phyloP scores from a whole-genome alignment of 225 moss, liverwort and hornwort species.

The Marchantia polymorpha region DNA sequence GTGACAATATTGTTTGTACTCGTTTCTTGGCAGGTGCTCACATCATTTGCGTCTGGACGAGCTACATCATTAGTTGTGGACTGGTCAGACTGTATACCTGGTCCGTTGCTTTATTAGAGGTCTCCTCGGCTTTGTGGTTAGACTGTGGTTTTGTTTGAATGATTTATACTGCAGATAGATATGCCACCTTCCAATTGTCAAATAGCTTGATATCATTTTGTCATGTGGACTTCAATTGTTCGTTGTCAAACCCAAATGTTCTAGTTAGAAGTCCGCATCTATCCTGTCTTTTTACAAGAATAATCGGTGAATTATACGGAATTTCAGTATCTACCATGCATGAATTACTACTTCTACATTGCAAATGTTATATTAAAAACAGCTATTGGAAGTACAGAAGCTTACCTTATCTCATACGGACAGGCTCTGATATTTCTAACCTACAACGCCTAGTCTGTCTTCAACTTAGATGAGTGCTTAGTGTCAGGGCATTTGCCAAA shows the following conservation, averaged over 20 bases:
- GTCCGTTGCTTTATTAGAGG: slow-evolving; percentile 34
- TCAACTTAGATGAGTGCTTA: too few species aligned
- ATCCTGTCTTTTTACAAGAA: too few species aligned
- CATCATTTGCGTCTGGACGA: slow-evolving; percentile 91
- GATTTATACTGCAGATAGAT: background rate
- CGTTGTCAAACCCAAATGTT: background rate
- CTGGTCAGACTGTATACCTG: slow-evolving; percentile 59
- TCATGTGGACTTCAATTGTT: background rate
- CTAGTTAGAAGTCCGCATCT: background rate
- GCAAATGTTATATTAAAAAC: too few species aligned
- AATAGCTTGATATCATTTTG: background rate
- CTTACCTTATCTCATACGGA: too few species aligned
- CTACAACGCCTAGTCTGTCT: too few species aligned
- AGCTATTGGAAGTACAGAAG: too few species aligned
- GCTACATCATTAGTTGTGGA: slow-evolving; percentile 93
- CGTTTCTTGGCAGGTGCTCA: slow-evolving; percentile 57
- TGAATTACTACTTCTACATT: too few species aligned
- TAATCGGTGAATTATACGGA: too few species aligned
- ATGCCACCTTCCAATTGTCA: too few species aligned
- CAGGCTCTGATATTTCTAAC: too few species aligned
- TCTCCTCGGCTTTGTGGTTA: slow-evolving; percentile 23
- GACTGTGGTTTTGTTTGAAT: background rate
- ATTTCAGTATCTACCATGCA: too few species aligned
- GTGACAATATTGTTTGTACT: background rate
- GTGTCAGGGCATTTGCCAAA: too few species aligned